Conservation (phyloP, 1,284 basidiomycete genomes). For the Anthracocystis walkeri region DNA sequence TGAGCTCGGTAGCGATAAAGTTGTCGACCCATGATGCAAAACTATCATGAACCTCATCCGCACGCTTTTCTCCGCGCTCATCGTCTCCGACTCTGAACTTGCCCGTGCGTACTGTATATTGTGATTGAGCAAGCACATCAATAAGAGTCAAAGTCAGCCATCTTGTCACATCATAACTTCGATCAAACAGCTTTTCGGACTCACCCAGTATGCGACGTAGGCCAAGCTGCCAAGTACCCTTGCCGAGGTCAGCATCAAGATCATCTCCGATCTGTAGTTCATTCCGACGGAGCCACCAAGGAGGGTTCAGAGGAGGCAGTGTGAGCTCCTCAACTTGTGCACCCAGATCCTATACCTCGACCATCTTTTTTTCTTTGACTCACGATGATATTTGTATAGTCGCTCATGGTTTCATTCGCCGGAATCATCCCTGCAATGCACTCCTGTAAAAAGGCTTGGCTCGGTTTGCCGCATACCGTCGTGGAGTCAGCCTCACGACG, state of each 20-base stretch:
- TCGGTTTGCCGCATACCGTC: constrained; percentile 42
- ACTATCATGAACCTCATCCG: constrained; percentile 28
- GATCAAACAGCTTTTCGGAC: background rate
- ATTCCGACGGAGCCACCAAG: background rate
- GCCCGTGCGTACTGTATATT: constrained; percentile 36
- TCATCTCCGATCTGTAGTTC: constrained; percentile 45
- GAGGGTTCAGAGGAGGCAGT: no score
- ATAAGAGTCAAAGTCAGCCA: background rate
- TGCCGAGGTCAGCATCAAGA: constrained; percentile 43
- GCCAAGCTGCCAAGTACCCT: constrained; percentile 45
- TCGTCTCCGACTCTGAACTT: constrained; percentile 39
- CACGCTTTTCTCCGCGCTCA: constrained; percentile 19
- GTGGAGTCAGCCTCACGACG: constrained; percentile 16
- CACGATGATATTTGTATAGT: constrained; percentile 44
- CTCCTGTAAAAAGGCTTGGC: constrained; percentile 35
- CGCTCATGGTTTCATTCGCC: constrained; percentile 2
- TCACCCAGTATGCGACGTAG: constrained; percentile 40
- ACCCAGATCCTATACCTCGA: background rate
- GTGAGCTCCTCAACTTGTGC: background rate
- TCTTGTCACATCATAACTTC: no score
- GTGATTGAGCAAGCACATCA: background rate
- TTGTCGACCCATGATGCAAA: constrained; percentile 40
- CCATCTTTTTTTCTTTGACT: constrained; percentile 11
- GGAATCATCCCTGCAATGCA: constrained; percentile 43
- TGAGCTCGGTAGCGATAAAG: constrained; percentile 29